Base-by-base conservation (phyloP, 2,329 filamentous ascomycete species). In the Diplodia intermedia region DNA sequence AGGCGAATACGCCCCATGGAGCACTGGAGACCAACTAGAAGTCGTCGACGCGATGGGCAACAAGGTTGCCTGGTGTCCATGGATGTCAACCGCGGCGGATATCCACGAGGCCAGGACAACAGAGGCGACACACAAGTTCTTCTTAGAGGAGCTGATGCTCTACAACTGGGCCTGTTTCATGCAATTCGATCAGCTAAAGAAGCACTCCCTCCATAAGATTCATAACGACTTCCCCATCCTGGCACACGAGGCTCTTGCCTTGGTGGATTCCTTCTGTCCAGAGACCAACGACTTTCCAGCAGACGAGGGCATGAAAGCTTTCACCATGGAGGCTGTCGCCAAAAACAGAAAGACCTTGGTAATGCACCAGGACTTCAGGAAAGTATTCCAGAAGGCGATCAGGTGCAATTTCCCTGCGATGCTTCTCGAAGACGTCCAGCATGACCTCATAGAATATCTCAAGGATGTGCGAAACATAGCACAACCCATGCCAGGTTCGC, bases 131-230 rank as follows among this genome's bases (percentile, higher is more conserved):
- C n/a, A 61, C 40, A 26, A n/a, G 11, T 18, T 50, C 4, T 61
- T 61, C 26, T 5, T 33, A 14, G 57, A 43, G 8, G 57, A 61
- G 29, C 57, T 61, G 3, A 20, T 11, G 26, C 9, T 61, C 9
- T 61, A 61, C 26, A 49, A 47, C 23, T 61, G 57, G 57, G 57
- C 57, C 3, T 18, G 40, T 11, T 61, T 20, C 26, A 20, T 26
- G 14, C 26, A 29, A 2, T 61, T 49, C 26, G 18, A 36, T 26
- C 38, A 33, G 12, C 18, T 61, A 18, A 49, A 50, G 4, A 18
- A 43, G 8, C 57, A 50, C 57, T 49, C 57, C 11, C 14, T 61
- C 9, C 9, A 20, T 8, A 31, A 29, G 4, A 11, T 61, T 9
- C 38, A 9, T 2, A 49, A 23, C 14, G 18, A 50, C 4, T 61